phyloP scores from a whole-genome alignment of 2,329 filamentous ascomycete genomes.

The Phaeosphaeria sp. region DNA sequence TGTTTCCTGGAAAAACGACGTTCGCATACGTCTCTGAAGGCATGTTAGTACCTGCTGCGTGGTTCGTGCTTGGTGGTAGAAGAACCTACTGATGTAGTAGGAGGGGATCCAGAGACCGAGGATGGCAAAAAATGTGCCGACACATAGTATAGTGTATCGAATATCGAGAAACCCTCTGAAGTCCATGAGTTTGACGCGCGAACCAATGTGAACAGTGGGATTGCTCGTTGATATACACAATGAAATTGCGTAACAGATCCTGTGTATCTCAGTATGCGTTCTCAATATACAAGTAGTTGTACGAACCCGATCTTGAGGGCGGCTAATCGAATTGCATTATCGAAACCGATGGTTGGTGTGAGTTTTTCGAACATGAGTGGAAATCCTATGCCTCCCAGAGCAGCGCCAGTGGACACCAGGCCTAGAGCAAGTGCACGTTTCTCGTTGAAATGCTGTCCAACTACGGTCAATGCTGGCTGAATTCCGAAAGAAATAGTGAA shows the following conservation, averaged over 20 bases:
- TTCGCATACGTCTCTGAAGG: conserved; percentile 64
- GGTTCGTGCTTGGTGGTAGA: background rate
- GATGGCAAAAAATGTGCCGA: conserved; percentile 36
- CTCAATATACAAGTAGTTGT: conserved; percentile 49
- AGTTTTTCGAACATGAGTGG: conserved; percentile 64
- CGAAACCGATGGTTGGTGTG: conserved; percentile 63
- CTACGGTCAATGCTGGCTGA: conserved; percentile 50
- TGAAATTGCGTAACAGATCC: conserved; percentile 54
- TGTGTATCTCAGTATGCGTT: conserved; percentile 58
- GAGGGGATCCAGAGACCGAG: conserved; percentile 39
- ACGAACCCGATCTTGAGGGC: conserved; percentile 57
- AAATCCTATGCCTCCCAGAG: conserved; percentile 59
- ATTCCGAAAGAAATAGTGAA: conserved; percentile 51
- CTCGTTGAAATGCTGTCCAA: conserved; percentile 53
- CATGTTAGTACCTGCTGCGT: background rate
- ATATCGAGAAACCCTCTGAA: conserved; percentile 41
- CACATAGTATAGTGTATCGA: conserved; percentile 38
- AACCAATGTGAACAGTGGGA: conserved; percentile 11
- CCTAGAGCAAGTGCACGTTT: conserved; percentile 53
- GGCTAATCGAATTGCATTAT: conserved; percentile 67
- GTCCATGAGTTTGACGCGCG: conserved; percentile 38
- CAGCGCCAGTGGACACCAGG: conserved; percentile 50
- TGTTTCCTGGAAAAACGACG: conserved; percentile 56
- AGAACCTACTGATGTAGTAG: conserved; percentile 45
- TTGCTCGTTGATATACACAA: conserved; percentile 39